These are phyloP conservation scores for Micractinium conductrix DNA, from an alignment of 139 green algal genomes.

Conservation along the genomic window DNA sequence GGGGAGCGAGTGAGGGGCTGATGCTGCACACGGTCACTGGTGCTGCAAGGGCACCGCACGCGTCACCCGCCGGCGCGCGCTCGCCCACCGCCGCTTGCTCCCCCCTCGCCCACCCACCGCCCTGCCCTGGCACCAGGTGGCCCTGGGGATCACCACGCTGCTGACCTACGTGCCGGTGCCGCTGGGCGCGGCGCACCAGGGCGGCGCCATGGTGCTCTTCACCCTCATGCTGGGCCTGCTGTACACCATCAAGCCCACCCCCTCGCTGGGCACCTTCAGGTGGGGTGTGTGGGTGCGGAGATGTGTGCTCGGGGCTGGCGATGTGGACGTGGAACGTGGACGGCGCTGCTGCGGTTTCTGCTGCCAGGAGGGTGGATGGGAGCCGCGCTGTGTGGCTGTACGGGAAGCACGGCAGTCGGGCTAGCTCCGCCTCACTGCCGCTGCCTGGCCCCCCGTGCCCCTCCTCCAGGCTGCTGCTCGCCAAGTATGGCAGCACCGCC, in stretches of 20 bases:
- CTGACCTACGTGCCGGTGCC: constrained; percentile 89
- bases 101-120: no score
- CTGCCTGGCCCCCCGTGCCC: not conserved
- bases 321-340: no score
- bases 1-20: no score
- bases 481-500: constrained; percentile 31
- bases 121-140: constrained; percentile 63
- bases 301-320: no score
- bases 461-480: constrained; percentile 18
- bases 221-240: constrained; percentile 83
- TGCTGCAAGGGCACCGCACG: no score
- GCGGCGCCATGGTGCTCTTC: constrained; percentile 92
- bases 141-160: constrained; percentile 84
- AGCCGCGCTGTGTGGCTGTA: no score
- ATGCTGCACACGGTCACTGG: no score
- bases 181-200: constrained; percentile 88
- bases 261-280: constrained; percentile 37
- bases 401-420: no score
- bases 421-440: no score
- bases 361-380: not conserved
- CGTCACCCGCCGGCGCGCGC: no score
- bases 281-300: not conserved
- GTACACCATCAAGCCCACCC: constrained; percentile 59
- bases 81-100: no score
- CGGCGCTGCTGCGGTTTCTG: not conserved